A percentile compares a stretch with the other conserved stretches of the same genome.
phyloP scores from a whole-genome alignment of 2,329 filamentous ascomycete species.

The Albophoma yamanashiensis region DNA sequence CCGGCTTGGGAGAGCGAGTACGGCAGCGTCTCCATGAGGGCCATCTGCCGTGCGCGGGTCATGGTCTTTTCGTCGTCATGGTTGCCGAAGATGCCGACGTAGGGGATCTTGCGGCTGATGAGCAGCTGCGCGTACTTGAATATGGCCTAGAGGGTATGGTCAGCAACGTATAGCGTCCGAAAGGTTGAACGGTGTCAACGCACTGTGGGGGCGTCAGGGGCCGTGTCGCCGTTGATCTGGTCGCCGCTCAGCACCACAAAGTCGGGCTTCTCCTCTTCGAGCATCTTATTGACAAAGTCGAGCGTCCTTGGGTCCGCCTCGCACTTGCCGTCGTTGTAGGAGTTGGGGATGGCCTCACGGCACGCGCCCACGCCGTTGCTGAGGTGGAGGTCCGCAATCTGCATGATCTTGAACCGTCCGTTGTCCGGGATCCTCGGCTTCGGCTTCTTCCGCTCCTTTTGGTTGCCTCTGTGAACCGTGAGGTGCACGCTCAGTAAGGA shows the following conservation, averaged over 20 bases:
- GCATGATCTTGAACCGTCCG: constrained; percentile 95
- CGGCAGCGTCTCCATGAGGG: constrained; percentile 73
- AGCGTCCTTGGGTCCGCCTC: constrained; percentile 87
- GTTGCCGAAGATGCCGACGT: constrained; percentile 91
- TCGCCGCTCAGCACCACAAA: constrained; percentile 87
- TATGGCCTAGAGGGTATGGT: constrained; percentile 48
- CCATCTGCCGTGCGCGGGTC: constrained; percentile 70
- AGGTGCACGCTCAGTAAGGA: constrained; percentile 61
- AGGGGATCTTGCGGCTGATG: constrained; percentile 80
- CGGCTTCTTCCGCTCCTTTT: constrained; percentile 54
- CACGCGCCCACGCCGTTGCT: constrained; percentile 82
- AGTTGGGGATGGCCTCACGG: constrained; percentile 72
- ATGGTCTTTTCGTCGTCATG: constrained; percentile 89
- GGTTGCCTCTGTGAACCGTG: constrained; percentile 64
- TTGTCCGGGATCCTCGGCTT: constrained; percentile 72
- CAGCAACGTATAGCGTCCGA: constrained; percentile 10
- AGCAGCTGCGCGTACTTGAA: constrained; percentile 87
- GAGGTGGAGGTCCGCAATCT: constrained; percentile 87
- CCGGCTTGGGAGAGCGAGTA: constrained; percentile 83
- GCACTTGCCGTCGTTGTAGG: constrained; percentile 64
- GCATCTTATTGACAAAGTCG: constrained; percentile 72
- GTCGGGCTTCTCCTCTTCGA: constrained; percentile 91
- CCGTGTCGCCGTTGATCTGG: constrained; percentile 88
- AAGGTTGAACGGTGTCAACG: constrained; percentile 13
- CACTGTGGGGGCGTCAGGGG: constrained; percentile 81